Conservation (phyloP, 805 yeast species). For the Candida boleticola region DNA sequence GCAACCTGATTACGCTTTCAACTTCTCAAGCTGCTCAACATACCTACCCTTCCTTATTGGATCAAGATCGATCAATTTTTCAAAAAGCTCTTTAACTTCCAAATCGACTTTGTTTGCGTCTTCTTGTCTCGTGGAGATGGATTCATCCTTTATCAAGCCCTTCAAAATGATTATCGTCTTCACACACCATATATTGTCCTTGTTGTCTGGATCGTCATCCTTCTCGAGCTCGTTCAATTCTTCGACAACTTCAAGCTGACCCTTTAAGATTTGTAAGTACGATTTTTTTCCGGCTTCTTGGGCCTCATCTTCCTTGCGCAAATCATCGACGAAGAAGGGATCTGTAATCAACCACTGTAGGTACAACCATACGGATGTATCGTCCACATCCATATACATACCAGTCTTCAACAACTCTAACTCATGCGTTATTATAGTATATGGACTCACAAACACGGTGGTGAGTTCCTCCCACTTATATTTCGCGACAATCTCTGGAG, state of each 20-base stretch:
- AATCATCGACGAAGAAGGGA: conserved; percentile 31
- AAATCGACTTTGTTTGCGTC: conserved; percentile 14
- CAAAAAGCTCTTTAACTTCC: conserved; percentile 36
- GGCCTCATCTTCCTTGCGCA: conserved; percentile 7
- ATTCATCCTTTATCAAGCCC: conserved; percentile 16
- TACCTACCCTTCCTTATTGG: conserved; percentile 67
- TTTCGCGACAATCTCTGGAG: not conserved
- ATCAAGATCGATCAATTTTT: conserved; percentile 51
- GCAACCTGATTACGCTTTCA: not conserved
- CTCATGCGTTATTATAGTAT: conserved; percentile 51
- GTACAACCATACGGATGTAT: conserved; percentile 91
- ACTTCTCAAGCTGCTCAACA: conserved; percentile 30
- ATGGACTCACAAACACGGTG: conserved; percentile 26
- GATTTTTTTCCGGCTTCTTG: conserved; percentile 8
- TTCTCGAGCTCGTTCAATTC: conserved; percentile 73
- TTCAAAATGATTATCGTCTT: conserved; percentile 54
- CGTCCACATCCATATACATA: conserved; percentile 88
- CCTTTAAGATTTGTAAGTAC: conserved; percentile 37
- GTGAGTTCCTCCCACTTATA: conserved; percentile 2
- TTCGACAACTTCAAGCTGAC: conserved; percentile 47
- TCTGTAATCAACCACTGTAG: conserved; percentile 71
- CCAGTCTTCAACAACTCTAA: conserved; percentile 74
- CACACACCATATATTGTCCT: conserved; percentile 74
- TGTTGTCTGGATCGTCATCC: conserved; percentile 51
- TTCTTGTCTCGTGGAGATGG: not conserved